Base-by-base conservation (phyloP, 352 stramenopile species). In the Hyaloperonospora arabidopsidis region DNA sequence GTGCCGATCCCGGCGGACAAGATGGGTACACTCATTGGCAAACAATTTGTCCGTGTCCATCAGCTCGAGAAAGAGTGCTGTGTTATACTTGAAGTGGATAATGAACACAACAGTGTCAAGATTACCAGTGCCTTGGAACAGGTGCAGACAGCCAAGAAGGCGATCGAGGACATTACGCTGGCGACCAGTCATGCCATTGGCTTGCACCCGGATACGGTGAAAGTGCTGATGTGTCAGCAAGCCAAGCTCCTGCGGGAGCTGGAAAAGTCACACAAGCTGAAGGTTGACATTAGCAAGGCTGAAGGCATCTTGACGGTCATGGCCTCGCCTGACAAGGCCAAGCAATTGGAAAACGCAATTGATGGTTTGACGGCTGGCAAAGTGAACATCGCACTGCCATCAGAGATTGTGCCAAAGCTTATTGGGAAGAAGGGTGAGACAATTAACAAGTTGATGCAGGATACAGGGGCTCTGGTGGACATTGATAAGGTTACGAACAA, bases 351-450 rank as follows among this genome's bases (percentile, higher is more conserved):
- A 45, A 72, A 72, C 39, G 64, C 70, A 10, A 75, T 91, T 25
- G 63, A 83, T 28, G 68, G 79, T 29, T 57, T 91, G 1, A 72
- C 72, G 13, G 67, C 67, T 22, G 61, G 65, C 15, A 87, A 81
- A 21, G 61, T 76, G 32, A 75, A 84, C 29, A 81, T 91, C 35
- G 54, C 67, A 23, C 47, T 91, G 35, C 74, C 81, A n/a, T 67
- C 67, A 1, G 81, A 91, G 44, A 76, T 91, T 32, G 74, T 91
- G 23, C 81, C 81, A 4, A 89, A 91, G 63, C 67, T 91, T 8
- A 91, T 91, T 63, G 81, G 81, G 34, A 87, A 87, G 67, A 91
- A 91, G 49, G 81, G 81, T 36, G 81, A 91, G 65, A 85, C 78
- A 2, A 89, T 91, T 55, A 88, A 86, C 53, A 76, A 89, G 58